These are phyloP conservation scores for Orbilia javanica DNA, from an alignment of 2,329 filamentous ascomycete species.

Conservation along the genomic window DNA sequence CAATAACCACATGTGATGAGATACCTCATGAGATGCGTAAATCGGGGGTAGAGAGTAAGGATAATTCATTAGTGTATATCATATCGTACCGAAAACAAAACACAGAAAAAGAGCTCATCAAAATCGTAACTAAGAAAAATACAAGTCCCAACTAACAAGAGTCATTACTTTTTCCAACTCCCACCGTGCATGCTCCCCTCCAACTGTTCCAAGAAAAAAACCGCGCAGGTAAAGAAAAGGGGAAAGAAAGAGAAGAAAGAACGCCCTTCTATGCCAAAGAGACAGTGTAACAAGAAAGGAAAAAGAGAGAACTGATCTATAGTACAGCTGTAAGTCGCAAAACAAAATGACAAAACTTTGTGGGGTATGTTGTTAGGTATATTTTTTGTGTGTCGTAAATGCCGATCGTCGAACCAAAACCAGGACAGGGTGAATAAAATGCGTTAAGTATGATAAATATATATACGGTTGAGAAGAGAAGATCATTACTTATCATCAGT, in stretches of 20 bases:
- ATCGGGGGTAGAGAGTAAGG: not conserved
- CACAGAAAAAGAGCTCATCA: not conserved
- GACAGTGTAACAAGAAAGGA: not conserved
- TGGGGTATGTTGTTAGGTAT: conserved; percentile 49
- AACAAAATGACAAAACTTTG: conserved; percentile 25
- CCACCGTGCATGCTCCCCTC: conserved; percentile 19
- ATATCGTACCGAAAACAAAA: not conserved
- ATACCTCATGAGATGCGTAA: not conserved
- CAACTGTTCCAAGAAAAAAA: conserved; percentile 21
- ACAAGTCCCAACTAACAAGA: not conserved
- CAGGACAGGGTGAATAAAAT: not conserved
- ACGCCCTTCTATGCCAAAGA: conserved; percentile 48
- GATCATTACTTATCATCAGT: not conserved
- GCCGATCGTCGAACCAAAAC: conserved; percentile 36
- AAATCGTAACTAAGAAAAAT: not conserved
- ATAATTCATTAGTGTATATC: conserved; percentile 18
- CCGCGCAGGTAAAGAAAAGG: not conserved
- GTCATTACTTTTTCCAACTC: conserved; percentile 31
- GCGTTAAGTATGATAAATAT: not conserved
- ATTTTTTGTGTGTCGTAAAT: not conserved
- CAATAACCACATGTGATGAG: not conserved
- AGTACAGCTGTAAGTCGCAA: conserved; percentile 32
- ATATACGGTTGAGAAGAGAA: conserved; percentile 29
- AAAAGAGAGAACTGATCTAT: conserved; percentile 36
- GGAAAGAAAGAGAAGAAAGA: not conserved